A percentile compares a stretch with the other conserved stretches of the same genome.
Conservation (phyloP, 345 rosid genomes). For the Citrus medica region DNA sequence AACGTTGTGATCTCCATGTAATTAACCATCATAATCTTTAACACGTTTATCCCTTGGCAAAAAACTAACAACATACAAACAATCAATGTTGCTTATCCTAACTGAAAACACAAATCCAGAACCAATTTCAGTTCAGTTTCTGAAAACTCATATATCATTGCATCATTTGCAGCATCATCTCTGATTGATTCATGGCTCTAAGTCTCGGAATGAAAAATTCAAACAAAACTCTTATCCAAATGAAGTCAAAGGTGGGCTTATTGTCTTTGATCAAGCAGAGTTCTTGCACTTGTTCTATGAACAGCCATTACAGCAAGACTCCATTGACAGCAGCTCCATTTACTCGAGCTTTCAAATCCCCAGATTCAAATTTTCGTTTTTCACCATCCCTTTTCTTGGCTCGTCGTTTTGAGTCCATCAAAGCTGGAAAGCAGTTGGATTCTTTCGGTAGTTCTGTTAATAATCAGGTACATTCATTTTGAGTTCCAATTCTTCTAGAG, state of each 20-base stretch:
- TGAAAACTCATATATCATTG: background rate
- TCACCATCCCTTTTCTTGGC: background rate
- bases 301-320: background rate
- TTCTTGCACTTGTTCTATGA: background rate
- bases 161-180: background rate
- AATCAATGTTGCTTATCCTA: background rate
- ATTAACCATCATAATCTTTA: background rate
- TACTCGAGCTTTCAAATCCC: conserved; percentile 10
- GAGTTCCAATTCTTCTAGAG: background rate
- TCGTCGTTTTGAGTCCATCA: conserved; percentile 29
- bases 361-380: background rate
- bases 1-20: background rate
- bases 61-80: background rate
- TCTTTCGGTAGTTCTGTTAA: background rate
- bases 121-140: background rate
- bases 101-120: background rate
- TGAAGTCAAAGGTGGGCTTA: conserved; percentile 27
- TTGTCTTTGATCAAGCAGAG: background rate
- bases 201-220: conserved; percentile 14
- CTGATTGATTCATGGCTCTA: conserved; percentile 22
- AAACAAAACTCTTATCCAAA: conserved; percentile 11
- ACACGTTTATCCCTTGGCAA: too few species aligned
- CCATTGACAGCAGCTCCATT: background rate
- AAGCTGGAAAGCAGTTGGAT: conserved; percentile 22
- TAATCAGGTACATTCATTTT: conserved; percentile 13